Percentiles rank a stretch among this genome's conserved stretches.
Conservation (phyloP, 83 land plant genomes). For the Picea abies region DNA sequence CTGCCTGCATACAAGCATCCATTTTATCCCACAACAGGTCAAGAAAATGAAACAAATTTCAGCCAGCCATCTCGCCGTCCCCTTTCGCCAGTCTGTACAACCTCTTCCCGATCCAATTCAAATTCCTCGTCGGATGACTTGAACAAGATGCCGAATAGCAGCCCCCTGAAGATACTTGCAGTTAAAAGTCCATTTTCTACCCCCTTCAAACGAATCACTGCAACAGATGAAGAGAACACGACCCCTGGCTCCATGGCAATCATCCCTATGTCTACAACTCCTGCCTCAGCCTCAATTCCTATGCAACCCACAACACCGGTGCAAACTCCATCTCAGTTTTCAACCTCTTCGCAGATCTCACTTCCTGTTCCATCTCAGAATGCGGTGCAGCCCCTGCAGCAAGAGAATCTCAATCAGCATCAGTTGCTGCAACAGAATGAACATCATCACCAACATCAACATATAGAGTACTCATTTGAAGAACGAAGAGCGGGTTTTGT, state of each 20-base stretch:
- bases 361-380: not conserved
- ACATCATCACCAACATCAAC: not conserved
- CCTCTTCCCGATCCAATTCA: conserved; percentile 39
- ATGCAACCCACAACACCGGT: conserved; percentile 36
- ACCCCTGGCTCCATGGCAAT: conserved; percentile 40
- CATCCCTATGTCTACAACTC: conserved; percentile 39
- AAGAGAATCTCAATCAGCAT: not conserved
- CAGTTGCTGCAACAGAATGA: not conserved
- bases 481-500: conserved; percentile 20
- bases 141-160: conserved; percentile 17
- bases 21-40: conserved; percentile 18
- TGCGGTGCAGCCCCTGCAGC: not conserved
- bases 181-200: conserved; percentile 9
- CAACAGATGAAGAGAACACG: conserved; percentile 41
- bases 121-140: conserved; percentile 19
- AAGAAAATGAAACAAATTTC: conserved; percentile 29
- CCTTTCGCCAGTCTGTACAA: conserved; percentile 39
- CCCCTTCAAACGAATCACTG: conserved; percentile 23
- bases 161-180: conserved; percentile 18
- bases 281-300: conserved; percentile 37
- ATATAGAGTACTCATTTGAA: conserved; percentile 28
- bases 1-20: conserved; percentile 41
- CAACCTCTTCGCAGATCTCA: not conserved
- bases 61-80: conserved; percentile 22
- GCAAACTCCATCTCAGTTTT: conserved; percentile 33